phyloP scores from a whole-genome alignment of 306 rosid species.

The Citrullus amarus region DNA sequence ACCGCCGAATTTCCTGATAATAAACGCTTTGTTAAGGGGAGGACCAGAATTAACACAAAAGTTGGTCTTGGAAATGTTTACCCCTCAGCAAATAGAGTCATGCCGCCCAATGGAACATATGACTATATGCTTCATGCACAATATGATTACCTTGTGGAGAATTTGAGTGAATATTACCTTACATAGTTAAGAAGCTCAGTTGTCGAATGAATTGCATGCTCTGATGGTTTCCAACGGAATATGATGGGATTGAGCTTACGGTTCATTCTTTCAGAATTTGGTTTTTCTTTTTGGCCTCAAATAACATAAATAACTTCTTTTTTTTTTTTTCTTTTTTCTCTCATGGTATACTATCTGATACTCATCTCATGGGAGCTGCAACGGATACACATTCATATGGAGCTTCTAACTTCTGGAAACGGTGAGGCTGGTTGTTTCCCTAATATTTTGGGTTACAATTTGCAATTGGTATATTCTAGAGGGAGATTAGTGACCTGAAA shows the following conservation, averaged over 20 bases:
- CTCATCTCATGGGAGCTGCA: conserved; percentile 3
- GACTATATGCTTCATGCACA: conserved; percentile 57
- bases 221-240: not conserved
- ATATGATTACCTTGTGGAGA: conserved; percentile 60
- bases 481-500: not conserved
- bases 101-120: conserved; percentile 40
- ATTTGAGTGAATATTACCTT: conserved; percentile 46
- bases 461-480: not conserved
- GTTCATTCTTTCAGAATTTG: conserved; percentile 2
- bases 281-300: conserved; percentile 4
- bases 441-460: conserved; percentile 11
- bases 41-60: conserved; percentile 53
- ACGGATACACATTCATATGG: not conserved
- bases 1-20: conserved; percentile 90
- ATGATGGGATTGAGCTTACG: not conserved
- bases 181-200: conserved; percentile 29
- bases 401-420: conserved; percentile 3
- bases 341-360: conserved; percentile 4
- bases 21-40: conserved; percentile 66
- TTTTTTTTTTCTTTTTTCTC: not conserved
- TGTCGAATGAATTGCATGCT: conserved; percentile 8
- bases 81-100: conserved; percentile 36
- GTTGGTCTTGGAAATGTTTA: conserved; percentile 52
- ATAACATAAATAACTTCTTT: not conserved
- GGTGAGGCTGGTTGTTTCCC: conserved; percentile 9